Evolutionary conservation across 345 rosid species (phyloP), one percentile per base, ranked within the genome.

Genomic region (Populus pruinosa): DNA sequence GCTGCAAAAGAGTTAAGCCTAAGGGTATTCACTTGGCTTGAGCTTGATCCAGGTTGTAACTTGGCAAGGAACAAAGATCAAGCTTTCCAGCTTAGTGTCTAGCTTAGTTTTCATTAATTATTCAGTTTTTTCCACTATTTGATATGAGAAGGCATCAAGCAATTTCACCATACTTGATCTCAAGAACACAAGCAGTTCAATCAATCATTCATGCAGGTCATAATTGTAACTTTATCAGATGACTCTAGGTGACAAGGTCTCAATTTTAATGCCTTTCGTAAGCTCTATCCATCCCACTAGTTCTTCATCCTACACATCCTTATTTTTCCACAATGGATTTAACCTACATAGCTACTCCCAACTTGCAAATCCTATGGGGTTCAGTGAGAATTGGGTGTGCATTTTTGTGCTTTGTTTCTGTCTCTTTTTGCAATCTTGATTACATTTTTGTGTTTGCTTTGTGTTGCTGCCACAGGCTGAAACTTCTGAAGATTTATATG

Each of bases 401-500:
- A 41, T 21, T 36, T 56, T 33, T 50, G 16, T 49, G 23, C 29
- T 13, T 64, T 33, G 21, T 61, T 33, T 75, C 20, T 10, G 70
- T 13, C 39, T 67, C 70, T 1, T 67, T 31, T 29, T 67, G 41
- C 39, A 56, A 56, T 56, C 25, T 56, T 56, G 63, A 56, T 56
- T 6, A 9, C 14, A 8, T 56, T 8, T 56, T n/a, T n/a, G 5
- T n/a, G 21, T 20, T 44, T 36, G 62, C 43, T 11, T 49, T 66
- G 61, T 33, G 66, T 72, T 80, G 83, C 39, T 81, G 59, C 47
- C 80, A 68, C 86, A 94, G 98, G 97, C 98, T 53, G 97, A 94
- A 85, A 90, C 92, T 38, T 80, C 76, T 80, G 98, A 93, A 79
- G 99, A 96, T 90, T 84, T 96, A 73, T 36, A 90, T 65, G 98